Base-by-base conservation (phyloP, 768 basidiomycete genomes). In the Cantharellus cinnabarinus region DNA sequence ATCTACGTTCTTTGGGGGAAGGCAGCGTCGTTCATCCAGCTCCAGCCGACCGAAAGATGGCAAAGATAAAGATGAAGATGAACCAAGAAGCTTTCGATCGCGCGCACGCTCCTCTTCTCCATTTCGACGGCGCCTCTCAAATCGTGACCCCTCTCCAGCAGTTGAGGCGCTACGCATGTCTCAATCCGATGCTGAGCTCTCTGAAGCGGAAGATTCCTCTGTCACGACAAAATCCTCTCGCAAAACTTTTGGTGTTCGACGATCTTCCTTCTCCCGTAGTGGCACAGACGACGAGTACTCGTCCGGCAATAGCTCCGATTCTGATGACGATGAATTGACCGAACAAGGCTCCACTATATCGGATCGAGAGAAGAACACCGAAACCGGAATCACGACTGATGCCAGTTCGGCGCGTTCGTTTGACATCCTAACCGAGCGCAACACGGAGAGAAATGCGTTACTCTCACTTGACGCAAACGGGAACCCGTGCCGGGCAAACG, bases 381-480 rank as follows among this genome's bases (percentile, higher is more conserved):
- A 64, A 10, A 42, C 41, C 34, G 57, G 3, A 14, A 7, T 52
- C 58, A 3, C 37, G 4, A 7, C 40, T 42, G 10, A 15, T 57
- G 15, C 59, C 3, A 4, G 5, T 34, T 60, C 57, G 4, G 14
- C 15, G 15, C 35, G 20, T 41, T 2, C 35, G 3, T 83, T 90
- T 62, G 88, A 94, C 69, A 76, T 80, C 42, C 73, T 85, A 63
- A 97, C 91, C 0, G 84, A 85, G 68, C 76, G 79, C 64, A 97
- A 97, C 69, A 94, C 91, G 1, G 85, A 89, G 68, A 68, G 69
- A 0, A 51, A 61, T 35, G 67, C 63, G 7, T 62, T 60, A 1
- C 58, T 63, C 10, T 58, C 65, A 42, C 58, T 62, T 29, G 62
- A 64, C 44, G 58, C 50, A 44, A 61, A 64, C 20, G 65, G 66